Base-by-base conservation (phyloP, 441 rosid species). In the Corymbia calophylla region DNA sequence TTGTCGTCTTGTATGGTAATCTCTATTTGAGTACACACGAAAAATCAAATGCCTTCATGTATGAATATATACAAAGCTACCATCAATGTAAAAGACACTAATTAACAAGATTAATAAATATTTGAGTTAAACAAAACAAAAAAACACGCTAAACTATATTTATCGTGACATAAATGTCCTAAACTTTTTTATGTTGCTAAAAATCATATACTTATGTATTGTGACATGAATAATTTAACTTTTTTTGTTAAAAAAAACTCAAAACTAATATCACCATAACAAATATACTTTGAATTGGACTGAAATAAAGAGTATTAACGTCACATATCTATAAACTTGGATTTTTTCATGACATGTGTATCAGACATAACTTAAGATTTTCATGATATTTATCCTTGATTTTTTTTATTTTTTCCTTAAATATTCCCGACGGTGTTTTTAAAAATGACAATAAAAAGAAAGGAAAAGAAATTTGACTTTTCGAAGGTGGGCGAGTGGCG, bases 141-240 rank as follows among this genome's bases (percentile, higher is more conserved):
- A 23, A 23, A 56, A 23, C 23, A 4, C 0, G 6, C 25, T 13
- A 4, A 25, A 58, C 25, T 25, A 58, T 58, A 9, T 0, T 2
- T 25, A 6, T 0, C 0, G 14, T 58, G 1, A 58, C 11, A 10
- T 6, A 25, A 25, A 58, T 58, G 25, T 58, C 0, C 0, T 9
- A 0, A 58, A 9, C n/a, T 58, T 58, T 53, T 56, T 11, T 0
- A 0, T 23, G 2, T 23, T 27, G 25, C 29, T 56, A 23, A 56
- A 56, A 56, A 23, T 56, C 2, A 2, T 9, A 56, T 23, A 56
- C 5, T 23, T 23, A 12, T 13, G 0, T 0, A 23, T 56, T 21
- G 15, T 56, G 27, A 23, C 3, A 23, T 12, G 15, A 56, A 5
- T 27, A 23, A 23, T 9, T 10, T 29, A 23, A 23, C 5, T 9